Evolutionary conservation across 2,329 filamentous ascomycete genomes (phyloP), one percentile per base, ranked within the genome.

Genomic region (Fusarium sp.): DNA sequence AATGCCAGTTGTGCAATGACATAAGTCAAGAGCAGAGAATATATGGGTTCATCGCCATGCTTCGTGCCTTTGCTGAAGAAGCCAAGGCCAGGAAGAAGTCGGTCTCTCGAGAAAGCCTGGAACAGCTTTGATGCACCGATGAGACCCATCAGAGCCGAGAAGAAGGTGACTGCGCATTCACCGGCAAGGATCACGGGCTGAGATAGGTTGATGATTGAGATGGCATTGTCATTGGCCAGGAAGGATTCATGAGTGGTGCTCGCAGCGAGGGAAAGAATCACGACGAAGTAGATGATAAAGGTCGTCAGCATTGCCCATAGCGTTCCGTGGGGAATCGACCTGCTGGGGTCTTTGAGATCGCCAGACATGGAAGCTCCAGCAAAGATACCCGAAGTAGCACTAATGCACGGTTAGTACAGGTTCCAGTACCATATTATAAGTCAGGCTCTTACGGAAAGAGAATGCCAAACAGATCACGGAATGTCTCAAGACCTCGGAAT

Each of bases 291-390:
- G 8, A 91, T 84, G 57, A 91, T 77, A 71, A 97, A 92, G 0
- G 93, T 97, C 25, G 93, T 86, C 13, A 88, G 81, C 77, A 95
- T 88, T 4, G 93, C 93, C 80, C 89, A 92, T 2, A 97, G 81
- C 0, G 93, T 97, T n/a, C 93, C 93, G 66, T 88, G 90, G 0
- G 93, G 93, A 55, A 97, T 97, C 2, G 93, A 88, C 77, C 90
- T 93, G 83, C 92, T 95, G 0, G 93, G 93, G 67, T 93, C 90
- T 66, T 88, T 91, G 51, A 97, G 80, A 76, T 97, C 93, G 19
- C 93, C 93, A 10, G 93, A 97, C 93, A 97, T 97, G 72, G 92
- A 95, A 9, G 93, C 93, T 19, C 94, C 94, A 62, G 89, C 85
- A 77, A 88, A 87, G 66, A 88, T 89, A 25, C 86, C 85, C 4